Evolutionary conservation across 2,329 filamentous ascomycete genomes (phyloP).

Genomic region (Botrytis hyacinthi): DNA sequence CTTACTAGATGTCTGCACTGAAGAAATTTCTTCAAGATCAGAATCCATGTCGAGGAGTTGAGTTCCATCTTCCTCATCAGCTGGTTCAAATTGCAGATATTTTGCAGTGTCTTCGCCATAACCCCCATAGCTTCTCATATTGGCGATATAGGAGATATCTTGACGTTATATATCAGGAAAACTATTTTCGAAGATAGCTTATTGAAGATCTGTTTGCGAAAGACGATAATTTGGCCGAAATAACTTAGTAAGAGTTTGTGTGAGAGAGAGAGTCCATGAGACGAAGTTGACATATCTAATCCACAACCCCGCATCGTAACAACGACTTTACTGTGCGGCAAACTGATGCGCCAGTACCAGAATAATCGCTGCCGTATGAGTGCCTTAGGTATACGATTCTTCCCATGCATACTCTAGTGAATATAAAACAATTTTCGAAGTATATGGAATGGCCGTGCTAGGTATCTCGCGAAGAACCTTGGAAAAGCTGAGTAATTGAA

Average conservation of each 20-base stretch:
- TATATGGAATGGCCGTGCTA: not conserved
- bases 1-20: not conserved
- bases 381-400: rapidly evolving
- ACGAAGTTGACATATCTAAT: not conserved
- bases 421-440: not conserved
- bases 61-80: not conserved
- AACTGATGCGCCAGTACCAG: not conserved
- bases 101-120: not conserved
- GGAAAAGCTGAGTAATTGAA: not conserved
- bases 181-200: not conserved
- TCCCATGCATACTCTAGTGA: not conserved
- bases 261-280: not conserved
- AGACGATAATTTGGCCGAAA: not conserved
- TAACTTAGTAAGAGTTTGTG: not conserved
- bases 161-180: no score
- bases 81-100: not conserved
- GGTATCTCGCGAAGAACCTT: no score
- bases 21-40: not conserved
- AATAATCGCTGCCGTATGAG: not conserved
- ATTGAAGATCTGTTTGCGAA: not conserved
- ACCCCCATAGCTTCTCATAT: not conserved
- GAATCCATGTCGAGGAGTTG: not conserved
- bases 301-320: not conserved
- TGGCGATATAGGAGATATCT: not conserved
- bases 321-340: no score